Evolutionary conservation across 2,329 filamentous ascomycete species (phyloP).

Genomic region (Chalaropsis thielavioides): DNA sequence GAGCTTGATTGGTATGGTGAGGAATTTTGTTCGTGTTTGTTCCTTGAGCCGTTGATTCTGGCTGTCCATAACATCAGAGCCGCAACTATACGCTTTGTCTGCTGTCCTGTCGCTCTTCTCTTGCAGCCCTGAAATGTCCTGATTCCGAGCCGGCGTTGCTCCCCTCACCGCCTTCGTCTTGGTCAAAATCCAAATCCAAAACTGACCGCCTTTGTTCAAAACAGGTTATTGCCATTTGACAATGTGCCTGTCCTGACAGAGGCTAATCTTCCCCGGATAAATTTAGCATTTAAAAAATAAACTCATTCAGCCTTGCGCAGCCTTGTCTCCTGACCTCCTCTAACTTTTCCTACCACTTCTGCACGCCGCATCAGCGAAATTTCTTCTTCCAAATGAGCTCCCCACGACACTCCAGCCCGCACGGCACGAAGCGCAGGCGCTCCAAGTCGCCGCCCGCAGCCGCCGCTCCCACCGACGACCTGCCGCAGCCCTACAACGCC

Average conservation of each 20-base stretch:
- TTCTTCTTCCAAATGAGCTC: neutral
- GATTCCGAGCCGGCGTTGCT: neutral
- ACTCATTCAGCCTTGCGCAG: neutral
- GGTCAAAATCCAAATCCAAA: neutral
- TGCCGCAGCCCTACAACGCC: constrained; percentile 47
- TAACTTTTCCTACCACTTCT: neutral
- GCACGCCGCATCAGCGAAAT: neutral
- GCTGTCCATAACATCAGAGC: neutral
- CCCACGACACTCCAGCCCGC: neutral
- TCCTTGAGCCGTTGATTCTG: neutral
- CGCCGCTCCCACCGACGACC: constrained; percentile 25
- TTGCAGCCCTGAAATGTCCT: constrained; percentile 1
- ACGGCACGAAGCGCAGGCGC: constrained; percentile 25
- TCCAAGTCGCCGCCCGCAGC: constrained; percentile 24
- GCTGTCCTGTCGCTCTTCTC: neutral
- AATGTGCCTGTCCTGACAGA: neutral
- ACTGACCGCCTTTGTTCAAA: neutral
- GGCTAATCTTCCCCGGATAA: neutral
- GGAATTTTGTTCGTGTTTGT: neutral
- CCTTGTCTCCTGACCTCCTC: neutral
- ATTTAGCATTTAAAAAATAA: neutral
- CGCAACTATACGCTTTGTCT: neutral
- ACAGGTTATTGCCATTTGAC: neutral
- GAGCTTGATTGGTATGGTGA: neutral
- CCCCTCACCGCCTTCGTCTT: neutral